Base-by-base conservation (phyloP, 2,329 filamentous ascomycete genomes). In the Trichoderma guizhouense region DNA sequence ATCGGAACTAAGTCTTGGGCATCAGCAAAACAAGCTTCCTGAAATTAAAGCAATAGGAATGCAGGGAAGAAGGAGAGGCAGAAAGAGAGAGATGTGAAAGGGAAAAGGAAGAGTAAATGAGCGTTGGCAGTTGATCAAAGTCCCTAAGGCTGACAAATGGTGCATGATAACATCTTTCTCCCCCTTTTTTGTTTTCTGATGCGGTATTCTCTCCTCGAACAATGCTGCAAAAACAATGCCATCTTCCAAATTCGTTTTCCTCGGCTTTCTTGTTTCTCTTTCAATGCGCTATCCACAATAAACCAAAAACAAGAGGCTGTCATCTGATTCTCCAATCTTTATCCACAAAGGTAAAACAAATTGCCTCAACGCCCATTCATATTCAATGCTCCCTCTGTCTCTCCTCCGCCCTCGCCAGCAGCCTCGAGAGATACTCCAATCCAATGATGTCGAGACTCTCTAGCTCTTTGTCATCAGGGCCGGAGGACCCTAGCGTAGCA, bases 1-100 rank as follows among this genome's bases (percentile, higher is more conserved):
- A 84, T 74, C 87, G 88, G 78, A 90, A 90, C 88, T 90, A 76
- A 67, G 71, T 24, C 66, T 63, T 34, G 47, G 36, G 24, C 28
- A 67, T 73, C 71, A 75, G 72, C 76, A 71, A 64, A 65, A 71
- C 28, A 34, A 43, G 47, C 51, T 43, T 57, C 71, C 47, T 34
- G 34, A 58, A 24, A 60, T 4, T 8, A 18, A 66, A 24, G 57
- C 47, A 32, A 47, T 43, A 65, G 32, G 21, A 28, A 66, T 60
- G 69, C 34, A 61, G 18, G 26, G 74, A 60, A 60, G n/a, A 30
- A 8, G 24, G 15, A n/a, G 64, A n/a, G 64, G n/a, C 12, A 67
- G 72, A 68, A 28, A 53, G 69, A 68, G 75, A 71, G 15, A 28
- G 3, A 43, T 43, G 39, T 15, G 55, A 18, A 28, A 51, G 32